Conservation (phyloP, 1,139 yeast species). For the Candida mesenterica region DNA sequence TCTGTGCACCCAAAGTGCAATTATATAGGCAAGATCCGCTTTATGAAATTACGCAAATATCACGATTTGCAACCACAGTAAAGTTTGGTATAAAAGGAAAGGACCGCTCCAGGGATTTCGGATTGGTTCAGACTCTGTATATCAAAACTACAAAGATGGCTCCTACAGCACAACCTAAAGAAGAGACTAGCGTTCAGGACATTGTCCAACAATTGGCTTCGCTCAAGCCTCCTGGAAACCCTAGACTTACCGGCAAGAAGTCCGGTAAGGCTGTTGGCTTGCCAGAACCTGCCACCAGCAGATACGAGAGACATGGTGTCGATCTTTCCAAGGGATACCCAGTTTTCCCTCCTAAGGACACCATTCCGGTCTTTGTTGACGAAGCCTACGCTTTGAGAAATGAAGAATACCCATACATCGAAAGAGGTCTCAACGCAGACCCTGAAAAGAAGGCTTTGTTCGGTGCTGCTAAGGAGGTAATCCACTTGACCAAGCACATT, state of each 20-base stretch:
- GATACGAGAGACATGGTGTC: conserved; percentile 35
- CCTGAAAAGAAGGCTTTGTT: conserved; percentile 53
- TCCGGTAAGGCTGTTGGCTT: conserved; percentile 19
- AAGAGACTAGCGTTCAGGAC: conserved; percentile 10
- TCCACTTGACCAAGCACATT: conserved; percentile 44
- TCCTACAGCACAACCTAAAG: background rate
- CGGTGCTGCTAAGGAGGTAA: conserved; percentile 50
- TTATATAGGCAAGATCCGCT: no score
- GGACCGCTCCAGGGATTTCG: background rate
- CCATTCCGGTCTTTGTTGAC: conserved; percentile 49
- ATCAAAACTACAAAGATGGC: background rate
- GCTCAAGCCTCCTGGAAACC: conserved; percentile 20
- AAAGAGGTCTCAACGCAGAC: conserved; percentile 50
- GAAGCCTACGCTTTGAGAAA: conserved; percentile 48
- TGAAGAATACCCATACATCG: conserved; percentile 43
- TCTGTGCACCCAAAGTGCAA: no score
- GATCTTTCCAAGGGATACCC: conserved; percentile 47
- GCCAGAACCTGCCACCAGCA: conserved; percentile 34
- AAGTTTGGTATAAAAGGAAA: background rate
- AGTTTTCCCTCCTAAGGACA: conserved; percentile 27
- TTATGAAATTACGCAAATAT: background rate
- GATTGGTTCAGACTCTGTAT: no score
- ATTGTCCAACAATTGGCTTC: conserved; percentile 19
- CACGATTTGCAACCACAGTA: conserved; percentile 2
- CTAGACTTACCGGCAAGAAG: conserved; percentile 1